Base-by-base conservation (phyloP, 148 eudicot genomes). In the Silene uniflora region DNA sequence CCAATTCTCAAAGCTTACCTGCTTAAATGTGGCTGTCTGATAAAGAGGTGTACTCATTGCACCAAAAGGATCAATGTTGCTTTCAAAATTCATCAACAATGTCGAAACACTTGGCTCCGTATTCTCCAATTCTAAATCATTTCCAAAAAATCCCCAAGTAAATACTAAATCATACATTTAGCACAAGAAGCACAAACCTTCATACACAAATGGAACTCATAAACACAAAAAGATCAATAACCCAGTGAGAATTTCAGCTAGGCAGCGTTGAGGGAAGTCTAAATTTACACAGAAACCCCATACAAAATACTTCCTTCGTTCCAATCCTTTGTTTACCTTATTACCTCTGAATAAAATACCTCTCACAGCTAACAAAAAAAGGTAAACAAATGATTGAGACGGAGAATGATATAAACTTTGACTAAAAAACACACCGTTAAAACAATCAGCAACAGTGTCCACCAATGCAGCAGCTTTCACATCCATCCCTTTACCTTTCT, bases 21-120 rank as follows among this genome's bases (percentile, higher is more conserved):
- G 99, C 86, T 96, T 96, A 78, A 96, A 96, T 24, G 99, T 92
- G 69, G 99, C 93, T 22, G 99, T 96, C 70, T 96, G 99, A 63
- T 96, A 96, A 44, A 96, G 81, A 27, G 98, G 98, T 3, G 94
- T 88, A 78, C 98, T 92, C 88, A 91, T 73, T 2, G 99, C 87
- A 73, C 78, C 87, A 75, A 87, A 92, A 72, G 99, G 99, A 87
- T 96, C 99, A 89, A 96, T 88, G 55, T 78, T 81, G 76, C 82
- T 89, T 67, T 80, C 88, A 74, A 88, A 85, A 79, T 92, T 96
- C 98, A 96, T 86, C 88, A 96, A 76, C 78, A 91, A 71, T 66
- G 99, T 96, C 12, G 99, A 87, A 63, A 96, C 71, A 82, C 93
- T 89, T 5, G 91, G 94, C 73, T 92, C 86, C 72, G 71, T 79